Conservation (phyloP, 2,329 filamentous ascomycete species). For the Colletotrichum brevisporum region DNA sequence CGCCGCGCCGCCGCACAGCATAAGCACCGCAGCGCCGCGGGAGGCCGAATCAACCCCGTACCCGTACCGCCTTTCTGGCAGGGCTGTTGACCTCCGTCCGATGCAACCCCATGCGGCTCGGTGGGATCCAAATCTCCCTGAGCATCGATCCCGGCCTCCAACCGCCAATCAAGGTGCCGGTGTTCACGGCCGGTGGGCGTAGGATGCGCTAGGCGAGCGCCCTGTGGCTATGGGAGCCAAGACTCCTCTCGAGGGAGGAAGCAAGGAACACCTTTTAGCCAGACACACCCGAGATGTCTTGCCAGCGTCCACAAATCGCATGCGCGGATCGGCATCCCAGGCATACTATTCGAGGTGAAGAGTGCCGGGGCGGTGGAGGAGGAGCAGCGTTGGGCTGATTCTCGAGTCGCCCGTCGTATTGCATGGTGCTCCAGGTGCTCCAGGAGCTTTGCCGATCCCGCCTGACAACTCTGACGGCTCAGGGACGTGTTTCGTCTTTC, state of each 20-base stretch:
- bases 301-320: constrained; percentile 8
- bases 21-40: neutral
- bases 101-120: constrained; percentile 8
- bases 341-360: constrained; percentile 18
- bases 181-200: neutral
- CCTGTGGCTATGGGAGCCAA: constrained; percentile 29
- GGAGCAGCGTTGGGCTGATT: neutral
- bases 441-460: constrained; percentile 17
- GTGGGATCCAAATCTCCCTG: constrained; percentile 23
- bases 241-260: neutral
- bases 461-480: constrained; percentile 5
- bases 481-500: neutral
- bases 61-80: constrained; percentile 1
- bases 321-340: constrained; percentile 20
- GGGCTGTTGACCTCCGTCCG: constrained; percentile 17
- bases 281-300: neutral
- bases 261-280: constrained; percentile 1
- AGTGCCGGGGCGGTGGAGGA: constrained; percentile 11
- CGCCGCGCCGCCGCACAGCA: constrained; percentile 4
- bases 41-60: neutral
- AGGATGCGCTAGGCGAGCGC: constrained; percentile 32
- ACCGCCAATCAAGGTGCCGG: constrained; percentile 20
- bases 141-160: neutral
- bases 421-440: neutral
- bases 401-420: neutral